These are phyloP conservation scores for Alternaria gaisen DNA, from an alignment of 2,329 filamentous ascomycete species.

Conservation along the genomic window DNA sequence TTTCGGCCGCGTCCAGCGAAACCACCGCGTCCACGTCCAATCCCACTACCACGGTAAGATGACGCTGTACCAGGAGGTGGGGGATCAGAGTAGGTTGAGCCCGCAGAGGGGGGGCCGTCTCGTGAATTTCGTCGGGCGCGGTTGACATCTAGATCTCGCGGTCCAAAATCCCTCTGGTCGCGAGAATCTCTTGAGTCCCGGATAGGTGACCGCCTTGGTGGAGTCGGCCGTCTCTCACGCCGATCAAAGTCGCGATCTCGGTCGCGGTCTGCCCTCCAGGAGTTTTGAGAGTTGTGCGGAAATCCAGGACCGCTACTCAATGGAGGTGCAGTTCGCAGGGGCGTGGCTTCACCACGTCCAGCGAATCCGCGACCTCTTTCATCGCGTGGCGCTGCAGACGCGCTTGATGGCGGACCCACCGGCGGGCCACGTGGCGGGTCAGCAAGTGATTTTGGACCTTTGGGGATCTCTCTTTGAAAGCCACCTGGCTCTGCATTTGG, in stretches of 20 bases:
- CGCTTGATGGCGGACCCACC: constrained; percentile 38
- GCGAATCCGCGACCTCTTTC: constrained; percentile 68
- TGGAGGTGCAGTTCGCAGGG: constrained; percentile 65
- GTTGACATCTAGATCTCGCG: constrained; percentile 71
- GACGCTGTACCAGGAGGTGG: constrained; percentile 65
- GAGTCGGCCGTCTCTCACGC: constrained; percentile 68
- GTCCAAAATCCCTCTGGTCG: constrained; percentile 69
- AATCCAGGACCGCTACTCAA: constrained; percentile 44
- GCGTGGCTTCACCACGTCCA: constrained; percentile 67
- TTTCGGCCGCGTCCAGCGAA: constrained; percentile 56
- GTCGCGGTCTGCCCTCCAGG: constrained; percentile 61
- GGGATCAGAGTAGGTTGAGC: constrained; percentile 73
- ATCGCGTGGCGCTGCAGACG: constrained; percentile 61
- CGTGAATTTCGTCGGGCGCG: constrained; percentile 73
- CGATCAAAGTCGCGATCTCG: constrained; percentile 63
- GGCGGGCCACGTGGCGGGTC: constrained; percentile 63
- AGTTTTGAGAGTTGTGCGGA: constrained; percentile 56
- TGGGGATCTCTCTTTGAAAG: constrained; percentile 70
- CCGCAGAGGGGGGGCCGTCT: constrained; percentile 76
- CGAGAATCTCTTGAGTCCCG: constrained; percentile 64
- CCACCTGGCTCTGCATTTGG: constrained; percentile 38
- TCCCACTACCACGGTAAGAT: constrained; percentile 63
- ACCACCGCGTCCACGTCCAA: constrained; percentile 61
- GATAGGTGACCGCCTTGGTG: constrained; percentile 70
- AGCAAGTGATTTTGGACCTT: constrained; percentile 81